Percentiles rank a stretch among this genome's conserved stretches.
Evolutionary conservation across 176 grass and related monocot genomes (phyloP).

Genomic region (Oropetium thomaeum): DNA sequence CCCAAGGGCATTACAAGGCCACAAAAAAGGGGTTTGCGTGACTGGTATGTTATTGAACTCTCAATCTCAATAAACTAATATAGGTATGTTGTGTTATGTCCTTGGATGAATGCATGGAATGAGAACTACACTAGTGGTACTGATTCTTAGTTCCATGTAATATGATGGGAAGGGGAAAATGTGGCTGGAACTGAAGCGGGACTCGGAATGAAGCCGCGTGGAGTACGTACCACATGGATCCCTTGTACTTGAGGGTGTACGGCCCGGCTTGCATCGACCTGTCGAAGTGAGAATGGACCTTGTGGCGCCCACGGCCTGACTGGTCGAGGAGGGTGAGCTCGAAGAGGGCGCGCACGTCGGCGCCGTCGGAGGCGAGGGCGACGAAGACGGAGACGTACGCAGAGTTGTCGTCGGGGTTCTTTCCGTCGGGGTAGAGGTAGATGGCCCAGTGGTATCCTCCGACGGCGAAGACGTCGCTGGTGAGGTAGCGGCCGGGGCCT

Average conservation of each 20-base stretch:
- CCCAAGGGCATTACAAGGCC: neutral
- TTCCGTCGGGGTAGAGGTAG: slow-evolving; percentile 83
- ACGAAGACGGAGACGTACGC: slow-evolving; percentile 80
- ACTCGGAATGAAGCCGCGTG: neutral
- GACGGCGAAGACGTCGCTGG: slow-evolving; percentile 74
- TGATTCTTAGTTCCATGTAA: neutral
- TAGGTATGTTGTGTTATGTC: neutral
- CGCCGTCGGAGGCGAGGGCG: slow-evolving; percentile 72
- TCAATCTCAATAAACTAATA: neutral
- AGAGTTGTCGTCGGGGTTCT: slow-evolving; percentile 75
- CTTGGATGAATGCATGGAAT: neutral
- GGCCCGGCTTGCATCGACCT: slow-evolving; percentile 51
- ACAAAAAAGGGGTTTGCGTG: no score
- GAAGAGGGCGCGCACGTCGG: slow-evolving; percentile 80
- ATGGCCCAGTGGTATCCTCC: slow-evolving; percentile 79
- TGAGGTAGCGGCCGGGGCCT: slow-evolving; percentile 58
- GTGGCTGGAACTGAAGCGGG: neutral
- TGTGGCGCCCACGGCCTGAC: slow-evolving; percentile 57
- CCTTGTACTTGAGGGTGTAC: slow-evolving; percentile 87
- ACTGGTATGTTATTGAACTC: no score
- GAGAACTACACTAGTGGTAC: neutral
- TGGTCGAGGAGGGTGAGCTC: slow-evolving; percentile 85
- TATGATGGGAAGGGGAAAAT: neutral
- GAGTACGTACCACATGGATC: slow-evolving; percentile 71
- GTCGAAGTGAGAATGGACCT: slow-evolving; percentile 86